Evolutionary conservation across 495 filamentous ascomycete species (phyloP), one percentile per base, ranked within the genome.

Genomic region (Aspergillus conjunctus): DNA sequence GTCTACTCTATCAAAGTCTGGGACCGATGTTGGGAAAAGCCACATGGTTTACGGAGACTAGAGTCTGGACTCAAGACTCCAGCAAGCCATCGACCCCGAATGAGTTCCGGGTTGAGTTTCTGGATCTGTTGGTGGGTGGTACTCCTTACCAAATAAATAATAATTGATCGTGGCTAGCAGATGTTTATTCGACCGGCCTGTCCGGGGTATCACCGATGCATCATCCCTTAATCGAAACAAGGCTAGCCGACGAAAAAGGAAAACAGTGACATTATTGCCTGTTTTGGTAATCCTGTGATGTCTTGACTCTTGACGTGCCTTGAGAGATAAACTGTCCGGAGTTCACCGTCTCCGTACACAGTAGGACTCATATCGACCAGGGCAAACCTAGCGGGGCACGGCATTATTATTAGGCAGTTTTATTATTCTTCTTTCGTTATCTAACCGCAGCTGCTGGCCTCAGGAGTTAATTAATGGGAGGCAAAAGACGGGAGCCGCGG

Each of bases 1-100:
- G 18, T 48, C 26, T 26, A 26, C 26, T 26, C 5, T 26, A 26
- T 26, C 26, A 26, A 26, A 5, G 26, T 26, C 26, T 43, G 41
- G 21, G 56, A 37, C 31, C 33, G 33, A 39, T 46, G 49, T 57
- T 37, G 30, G 44, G 37, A 64, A 59, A 64, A 26, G 56, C 61
- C 61, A 64, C 56, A 64, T 64, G 56, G 61, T 57, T 59, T 56
- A 59, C 26, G 26, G 26, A 26, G 26, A 2, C 26, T 26, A 26
- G 26, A 26, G 26, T 26, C 26, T 26, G 26, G 26, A 26, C 26
- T 26, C 26, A 26, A n/a, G 26, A 26, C 26, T 26, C 26, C 2
- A 26, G 5, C 26, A 26, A 26, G 26, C 26, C 26, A 26, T 26
- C 26, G 26, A 26, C 26, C 2, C 26, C 26, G 26, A 26, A 26